Evolutionary conservation across 768 basidiomycete genomes (phyloP).

Genomic region (Porphyrellus cyaneotinctus): DNA sequence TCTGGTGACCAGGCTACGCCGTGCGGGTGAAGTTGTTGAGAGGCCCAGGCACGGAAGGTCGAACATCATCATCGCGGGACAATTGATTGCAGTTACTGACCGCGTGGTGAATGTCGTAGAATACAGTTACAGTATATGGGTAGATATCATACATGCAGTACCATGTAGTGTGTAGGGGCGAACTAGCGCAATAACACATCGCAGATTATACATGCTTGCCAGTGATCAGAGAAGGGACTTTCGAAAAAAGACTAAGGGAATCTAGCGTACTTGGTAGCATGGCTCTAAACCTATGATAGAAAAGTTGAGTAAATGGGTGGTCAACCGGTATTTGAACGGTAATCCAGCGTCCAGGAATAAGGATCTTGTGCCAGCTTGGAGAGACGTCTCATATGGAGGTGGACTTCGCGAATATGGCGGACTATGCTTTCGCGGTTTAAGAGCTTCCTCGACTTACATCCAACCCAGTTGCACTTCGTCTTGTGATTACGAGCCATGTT

Average conservation of each 20-base stretch:
- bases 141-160: too few relatives aligned
- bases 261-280: too few relatives aligned
- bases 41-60: too few relatives aligned
- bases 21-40: too few relatives aligned
- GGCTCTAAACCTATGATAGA: not conserved
- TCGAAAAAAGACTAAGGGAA: too few relatives aligned
- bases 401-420: slow-evolving; percentile 17
- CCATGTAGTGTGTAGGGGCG: too few relatives aligned
- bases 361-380: not conserved
- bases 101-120: not conserved
- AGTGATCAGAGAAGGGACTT: too few relatives aligned
- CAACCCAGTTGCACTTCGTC: slow-evolving; percentile 11
- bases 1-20: too few relatives aligned
- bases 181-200: too few relatives aligned
- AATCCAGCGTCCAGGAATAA: not conserved
- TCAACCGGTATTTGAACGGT: not conserved
- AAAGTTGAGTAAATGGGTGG: not conserved
- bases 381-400: slow-evolving; percentile 8
- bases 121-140: not conserved
- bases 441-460: not conserved
- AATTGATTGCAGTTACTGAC: too few relatives aligned
- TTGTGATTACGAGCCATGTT: not conserved
- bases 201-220: too few relatives aligned
- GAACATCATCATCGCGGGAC: too few relatives aligned
- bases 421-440: slow-evolving; percentile 22